A percentile compares a stretch with the other conserved stretches of the same genome.
Evolutionary conservation across 176 grass and related monocot species (phyloP).

Genomic region (Hsuehochloa calcarea): DNA sequence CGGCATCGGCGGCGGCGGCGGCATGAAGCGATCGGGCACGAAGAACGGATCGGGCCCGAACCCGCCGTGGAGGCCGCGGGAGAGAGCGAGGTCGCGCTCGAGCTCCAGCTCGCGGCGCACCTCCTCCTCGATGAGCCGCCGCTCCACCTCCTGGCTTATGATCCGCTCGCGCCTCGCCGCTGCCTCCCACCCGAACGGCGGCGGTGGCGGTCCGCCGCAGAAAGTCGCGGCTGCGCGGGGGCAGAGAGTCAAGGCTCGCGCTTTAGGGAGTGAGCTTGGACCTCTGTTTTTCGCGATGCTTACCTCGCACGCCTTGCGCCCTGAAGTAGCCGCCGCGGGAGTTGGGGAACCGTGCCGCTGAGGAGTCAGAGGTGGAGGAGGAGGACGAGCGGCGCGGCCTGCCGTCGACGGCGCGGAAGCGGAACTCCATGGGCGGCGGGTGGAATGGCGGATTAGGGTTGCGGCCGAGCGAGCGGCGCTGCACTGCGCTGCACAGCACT

Average conservation of each 20-base stretch:
- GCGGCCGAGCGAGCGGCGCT: neutral
- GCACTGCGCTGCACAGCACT: neutral
- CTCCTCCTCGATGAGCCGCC: neutral
- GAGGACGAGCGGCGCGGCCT: neutral
- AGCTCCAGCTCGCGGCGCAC: slow-evolving; percentile 17
- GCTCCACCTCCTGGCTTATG: slow-evolving; percentile 33
- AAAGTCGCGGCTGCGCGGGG: slow-evolving; percentile 4
- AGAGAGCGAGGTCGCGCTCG: slow-evolving; percentile 15
- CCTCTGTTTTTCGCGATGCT: neutral
- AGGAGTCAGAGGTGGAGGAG: neutral
- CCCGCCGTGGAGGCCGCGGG: neutral
- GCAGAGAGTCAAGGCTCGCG: neutral
- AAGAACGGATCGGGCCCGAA: neutral
- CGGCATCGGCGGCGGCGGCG: neutral
- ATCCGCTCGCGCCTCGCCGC: slow-evolving; percentile 17
- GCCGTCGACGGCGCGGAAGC: slow-evolving; percentile 40
- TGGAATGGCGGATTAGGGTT: neutral
- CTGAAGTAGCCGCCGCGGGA: neutral
- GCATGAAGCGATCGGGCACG: neutral
- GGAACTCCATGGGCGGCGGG: slow-evolving; percentile 32
- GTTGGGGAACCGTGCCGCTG: neutral
- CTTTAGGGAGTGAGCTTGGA: neutral
- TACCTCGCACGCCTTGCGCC: slow-evolving; percentile 28
- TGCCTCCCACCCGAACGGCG: neutral
- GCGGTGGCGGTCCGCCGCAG: neutral